Conservation (phyloP, 2,329 filamentous ascomycete species). For the Mariannaea sp. region DNA sequence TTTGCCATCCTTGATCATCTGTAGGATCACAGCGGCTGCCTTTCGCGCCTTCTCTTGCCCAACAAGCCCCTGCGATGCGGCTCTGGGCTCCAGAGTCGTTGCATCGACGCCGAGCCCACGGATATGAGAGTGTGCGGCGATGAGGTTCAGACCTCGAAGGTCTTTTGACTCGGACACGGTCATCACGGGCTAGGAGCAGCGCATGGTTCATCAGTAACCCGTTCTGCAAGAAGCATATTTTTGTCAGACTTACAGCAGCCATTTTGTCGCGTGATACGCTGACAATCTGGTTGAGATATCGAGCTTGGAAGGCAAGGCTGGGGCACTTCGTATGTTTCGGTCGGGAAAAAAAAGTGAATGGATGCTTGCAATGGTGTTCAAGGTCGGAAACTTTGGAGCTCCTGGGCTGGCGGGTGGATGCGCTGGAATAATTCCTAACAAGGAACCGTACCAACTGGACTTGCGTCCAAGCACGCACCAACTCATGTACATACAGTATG, state of each 20-base stretch:
- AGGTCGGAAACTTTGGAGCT: conserved; percentile 30
- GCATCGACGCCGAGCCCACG: conserved; percentile 91
- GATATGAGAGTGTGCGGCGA: conserved; percentile 98
- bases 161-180: conserved; percentile 96
- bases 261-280: conserved; percentile 46
- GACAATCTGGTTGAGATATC: conserved; percentile 16
- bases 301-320: conserved; percentile 23
- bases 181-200: conserved; percentile 56
- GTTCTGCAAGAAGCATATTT: conserved; percentile 10
- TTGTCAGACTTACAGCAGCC: conserved; percentile 55
- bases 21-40: conserved; percentile 91
- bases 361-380: conserved; percentile 8
- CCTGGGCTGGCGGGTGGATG: conserved; percentile 14
- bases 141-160: conserved; percentile 94
- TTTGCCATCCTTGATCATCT: conserved; percentile 99
- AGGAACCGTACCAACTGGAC: too few relatives aligned
- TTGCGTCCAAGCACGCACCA: too few relatives aligned
- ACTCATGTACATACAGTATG: too few relatives aligned
- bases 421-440: too few relatives aligned
- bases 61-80: conserved; percentile 87
- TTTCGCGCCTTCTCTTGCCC: conserved; percentile 97
- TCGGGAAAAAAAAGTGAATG: background rate
- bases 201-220: conserved; percentile 32
- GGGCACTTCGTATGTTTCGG: background rate
- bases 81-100: conserved; percentile 85